Evolutionary conservation across 257 asterid genomes (phyloP), one percentile per base, ranked within the genome.

Genomic region (Thymus mandschuricus): DNA sequence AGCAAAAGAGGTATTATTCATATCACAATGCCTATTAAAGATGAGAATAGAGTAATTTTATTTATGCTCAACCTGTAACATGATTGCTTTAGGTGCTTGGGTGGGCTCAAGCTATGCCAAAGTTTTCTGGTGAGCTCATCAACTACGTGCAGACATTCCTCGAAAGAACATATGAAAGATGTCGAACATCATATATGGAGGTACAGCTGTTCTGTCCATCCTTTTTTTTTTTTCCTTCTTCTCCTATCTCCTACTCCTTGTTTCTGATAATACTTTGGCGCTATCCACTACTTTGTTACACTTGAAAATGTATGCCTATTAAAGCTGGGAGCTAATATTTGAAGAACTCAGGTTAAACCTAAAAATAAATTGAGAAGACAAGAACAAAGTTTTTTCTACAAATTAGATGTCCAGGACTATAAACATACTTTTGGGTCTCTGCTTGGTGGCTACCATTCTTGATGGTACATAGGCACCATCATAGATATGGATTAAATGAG

Each of bases 101-200:
- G 30, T 95, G 99, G 99, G 98, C 97, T 60, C 98, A 95, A 86
- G 95, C 99, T 82, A 87, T 92, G 99, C 99, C 99, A 70, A 95
- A 92, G 84, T 95, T 92, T 85, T 82, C 98, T 69, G 83, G 75
- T 67, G 98, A 89, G 77, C 90, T 95, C 75, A 85, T 89, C 84
- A 88, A 79, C 82, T 95, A 92, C 73, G 91, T 92, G 78, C 96
- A 87, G 83, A 89, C 97, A 65, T 92, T 95, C 80, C 98, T 95
- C 60, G 99, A 95, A 82, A 85, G 99, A 76, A 78, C 99, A 76
- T 95, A 92, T 73, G 99, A 95, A 85, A 95, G 99, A 87, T 95
- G 99, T 63, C 94, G 99, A 63, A 88, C 99, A 72, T 87, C 98
- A 60, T 95, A 95, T 71, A 95, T 92, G 98, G 99, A 95, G 99